Conservation (phyloP, 371 early-diverging fungal genomes). For the Mucor plumbeus region DNA sequence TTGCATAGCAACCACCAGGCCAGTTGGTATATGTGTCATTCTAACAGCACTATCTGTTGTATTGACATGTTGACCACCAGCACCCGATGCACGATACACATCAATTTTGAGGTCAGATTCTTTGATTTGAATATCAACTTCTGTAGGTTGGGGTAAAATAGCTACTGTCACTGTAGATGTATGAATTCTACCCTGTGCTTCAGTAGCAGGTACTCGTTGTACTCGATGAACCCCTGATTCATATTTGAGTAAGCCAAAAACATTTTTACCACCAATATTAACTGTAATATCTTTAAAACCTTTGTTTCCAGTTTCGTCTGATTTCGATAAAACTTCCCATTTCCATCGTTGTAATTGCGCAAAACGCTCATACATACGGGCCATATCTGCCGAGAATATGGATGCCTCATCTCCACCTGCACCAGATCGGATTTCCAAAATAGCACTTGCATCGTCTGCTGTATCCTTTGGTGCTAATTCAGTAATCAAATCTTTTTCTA, state of each 20-base stretch:
- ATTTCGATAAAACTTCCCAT: slow-evolving; percentile 62
- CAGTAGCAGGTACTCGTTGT: slow-evolving; percentile 86
- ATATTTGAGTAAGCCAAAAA: slow-evolving; percentile 78
- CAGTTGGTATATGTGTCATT: slow-evolving; percentile 92
- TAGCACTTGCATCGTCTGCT: slow-evolving; percentile 75
- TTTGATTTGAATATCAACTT: slow-evolving; percentile 72
- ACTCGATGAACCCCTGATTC: slow-evolving; percentile 87
- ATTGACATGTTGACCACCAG: slow-evolving; percentile 94
- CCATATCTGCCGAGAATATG: slow-evolving; percentile 75
- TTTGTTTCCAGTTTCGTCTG: slow-evolving; percentile 59
- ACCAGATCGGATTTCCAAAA: slow-evolving; percentile 82
- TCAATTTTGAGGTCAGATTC: slow-evolving; percentile 80
- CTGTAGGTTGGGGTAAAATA: slow-evolving; percentile 78
- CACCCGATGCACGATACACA: slow-evolving; percentile 79
- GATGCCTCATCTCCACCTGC: slow-evolving; percentile 89
- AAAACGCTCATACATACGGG: slow-evolving; percentile 80
- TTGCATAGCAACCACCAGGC: slow-evolving; percentile 87
- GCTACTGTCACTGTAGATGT: slow-evolving; percentile 89
- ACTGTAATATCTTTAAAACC: slow-evolving; percentile 71
- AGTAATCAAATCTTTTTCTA: slow-evolving; percentile 55
- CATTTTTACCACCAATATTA: slow-evolving; percentile 69
- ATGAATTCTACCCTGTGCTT: slow-evolving; percentile 83
- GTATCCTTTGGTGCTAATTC: slow-evolving; percentile 66
- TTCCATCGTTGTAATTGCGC: slow-evolving; percentile 71
- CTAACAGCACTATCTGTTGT: slow-evolving; percentile 96